phyloP scores from a whole-genome alignment of 2,329 filamentous ascomycete genomes.

The Penicillium sp. region DNA sequence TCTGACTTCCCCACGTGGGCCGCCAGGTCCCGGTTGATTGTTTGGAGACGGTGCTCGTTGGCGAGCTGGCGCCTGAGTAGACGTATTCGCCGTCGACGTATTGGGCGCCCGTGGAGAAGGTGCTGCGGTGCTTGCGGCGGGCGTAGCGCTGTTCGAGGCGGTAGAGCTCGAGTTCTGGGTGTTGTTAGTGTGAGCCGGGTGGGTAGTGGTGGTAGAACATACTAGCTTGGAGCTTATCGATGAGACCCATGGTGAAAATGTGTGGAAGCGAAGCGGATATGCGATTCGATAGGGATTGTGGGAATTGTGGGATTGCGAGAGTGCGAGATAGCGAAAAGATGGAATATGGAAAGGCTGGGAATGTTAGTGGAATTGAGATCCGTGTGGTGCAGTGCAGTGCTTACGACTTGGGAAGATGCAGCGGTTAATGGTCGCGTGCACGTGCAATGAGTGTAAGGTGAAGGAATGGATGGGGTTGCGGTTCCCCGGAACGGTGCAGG shows the following conservation, averaged over 20 bases:
- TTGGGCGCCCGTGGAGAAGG: constrained; percentile 82
- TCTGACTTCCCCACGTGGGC: constrained; percentile 28
- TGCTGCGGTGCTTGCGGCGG: constrained; percentile 83
- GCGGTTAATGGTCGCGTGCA: not conserved
- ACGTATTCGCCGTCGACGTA: constrained; percentile 97
- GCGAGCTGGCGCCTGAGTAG: constrained; percentile 55
- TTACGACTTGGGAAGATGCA: no score
- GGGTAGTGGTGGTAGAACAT: constrained; percentile 26
- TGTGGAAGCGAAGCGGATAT: not conserved
- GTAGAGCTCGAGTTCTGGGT: constrained; percentile 78
- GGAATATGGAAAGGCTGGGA: not conserved
- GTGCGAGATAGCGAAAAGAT: not conserved
- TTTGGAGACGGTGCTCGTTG: constrained; percentile 42
- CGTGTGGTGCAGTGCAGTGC: not conserved
- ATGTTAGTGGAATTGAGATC: not conserved
- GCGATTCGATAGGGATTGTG: not conserved
- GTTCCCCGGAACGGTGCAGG: not conserved
- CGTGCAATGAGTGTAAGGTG: not conserved
- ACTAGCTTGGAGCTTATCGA: constrained; percentile 55
- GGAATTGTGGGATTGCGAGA: not conserved
- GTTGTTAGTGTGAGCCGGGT: constrained; percentile 55
- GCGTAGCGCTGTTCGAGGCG: constrained; percentile 95
- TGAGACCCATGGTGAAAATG: constrained; percentile 48
- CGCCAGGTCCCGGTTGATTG: constrained; percentile 41
- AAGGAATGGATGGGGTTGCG: not conserved